Conservation (phyloP, 345 rosid genomes). For the Carallia brachiata region DNA sequence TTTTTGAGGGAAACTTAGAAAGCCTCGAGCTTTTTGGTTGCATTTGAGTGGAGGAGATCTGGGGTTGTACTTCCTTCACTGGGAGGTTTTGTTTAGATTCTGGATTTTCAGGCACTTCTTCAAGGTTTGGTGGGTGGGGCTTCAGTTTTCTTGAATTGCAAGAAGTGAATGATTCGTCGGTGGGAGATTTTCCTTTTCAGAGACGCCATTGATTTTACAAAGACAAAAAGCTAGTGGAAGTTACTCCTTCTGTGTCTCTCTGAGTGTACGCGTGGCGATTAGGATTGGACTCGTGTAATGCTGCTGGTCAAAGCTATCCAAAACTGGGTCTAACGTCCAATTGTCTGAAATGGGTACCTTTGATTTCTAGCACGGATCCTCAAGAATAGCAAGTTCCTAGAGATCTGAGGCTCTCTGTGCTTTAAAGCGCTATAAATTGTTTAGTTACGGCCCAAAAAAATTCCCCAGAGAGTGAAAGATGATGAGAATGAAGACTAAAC, state of each 20-base stretch:
- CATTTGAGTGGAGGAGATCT: slow-evolving; percentile 23
- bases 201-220: slow-evolving; percentile 15
- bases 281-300: slow-evolving; percentile 40
- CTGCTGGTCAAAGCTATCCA: slow-evolving; percentile 21
- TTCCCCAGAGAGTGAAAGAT: slow-evolving; percentile 31
- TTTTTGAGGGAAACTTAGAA: not conserved
- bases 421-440: slow-evolving; percentile 4
- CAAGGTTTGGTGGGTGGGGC: not conserved
- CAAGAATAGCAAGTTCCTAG: slow-evolving; percentile 8
- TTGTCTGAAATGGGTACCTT: slow-evolving; percentile 39
- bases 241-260: not conserved
- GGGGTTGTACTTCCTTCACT: slow-evolving; percentile 19
- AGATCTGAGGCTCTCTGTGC: slow-evolving; percentile 36
- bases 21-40: slow-evolving; percentile 11
- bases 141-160: slow-evolving; percentile 16
- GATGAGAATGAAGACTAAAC: slow-evolving; percentile 73
- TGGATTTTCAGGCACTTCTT: slow-evolving; percentile 3
- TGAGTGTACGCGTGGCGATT: slow-evolving; percentile 11
- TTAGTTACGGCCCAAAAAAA: not conserved
- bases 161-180: slow-evolving; percentile 11
- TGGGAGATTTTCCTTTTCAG: slow-evolving; percentile 6
- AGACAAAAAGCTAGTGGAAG: slow-evolving; percentile 9
- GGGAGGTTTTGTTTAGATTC: slow-evolving; percentile 1
- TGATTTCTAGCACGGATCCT: slow-evolving; percentile 40
- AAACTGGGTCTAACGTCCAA: slow-evolving; percentile 23